These are phyloP conservation scores for Spencermartinsiella europaea DNA, from an alignment of 805 yeast genomes.

Conservation along the genomic window DNA sequence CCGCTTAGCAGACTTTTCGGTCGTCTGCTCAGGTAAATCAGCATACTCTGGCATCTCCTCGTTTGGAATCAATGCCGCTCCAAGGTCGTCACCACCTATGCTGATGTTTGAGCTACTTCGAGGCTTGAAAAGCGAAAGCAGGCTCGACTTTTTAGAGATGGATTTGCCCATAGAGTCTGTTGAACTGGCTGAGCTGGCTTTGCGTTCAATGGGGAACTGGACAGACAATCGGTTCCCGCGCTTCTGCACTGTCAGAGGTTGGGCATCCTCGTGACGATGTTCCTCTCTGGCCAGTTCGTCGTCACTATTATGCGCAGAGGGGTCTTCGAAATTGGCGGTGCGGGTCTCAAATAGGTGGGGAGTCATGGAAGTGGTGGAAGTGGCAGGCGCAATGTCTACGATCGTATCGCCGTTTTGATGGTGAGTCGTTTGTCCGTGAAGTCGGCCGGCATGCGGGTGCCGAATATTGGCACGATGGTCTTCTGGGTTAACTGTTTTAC, in stretches of 20 bases:
- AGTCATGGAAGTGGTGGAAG: background rate
- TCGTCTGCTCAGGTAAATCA: background rate
- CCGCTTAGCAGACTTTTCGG: conserved; percentile 12
- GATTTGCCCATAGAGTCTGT: background rate
- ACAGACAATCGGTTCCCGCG: background rate
- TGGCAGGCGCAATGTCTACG: background rate
- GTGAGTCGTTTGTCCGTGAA: background rate
- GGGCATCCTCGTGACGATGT: background rate
- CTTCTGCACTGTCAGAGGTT: background rate
- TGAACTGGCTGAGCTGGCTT: background rate
- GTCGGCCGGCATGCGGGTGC: background rate
- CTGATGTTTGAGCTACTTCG: conserved; percentile 9
- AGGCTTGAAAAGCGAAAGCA: conserved; percentile 1
- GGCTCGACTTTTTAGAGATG: background rate
- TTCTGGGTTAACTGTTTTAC: no score
- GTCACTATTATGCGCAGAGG: background rate
- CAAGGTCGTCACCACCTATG: conserved; percentile 17
- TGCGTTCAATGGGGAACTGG: background rate
- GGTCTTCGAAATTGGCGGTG: background rate
- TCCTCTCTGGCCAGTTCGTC: background rate
- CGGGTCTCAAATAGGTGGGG: background rate
- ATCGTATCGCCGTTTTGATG: background rate
- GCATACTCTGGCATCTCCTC: background rate
- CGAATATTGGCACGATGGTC: background rate
- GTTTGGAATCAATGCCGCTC: conserved; percentile 12